Evolutionary conservation across 768 basidiomycete genomes (phyloP).

Genomic region (Nevesoporus exiguus): DNA sequence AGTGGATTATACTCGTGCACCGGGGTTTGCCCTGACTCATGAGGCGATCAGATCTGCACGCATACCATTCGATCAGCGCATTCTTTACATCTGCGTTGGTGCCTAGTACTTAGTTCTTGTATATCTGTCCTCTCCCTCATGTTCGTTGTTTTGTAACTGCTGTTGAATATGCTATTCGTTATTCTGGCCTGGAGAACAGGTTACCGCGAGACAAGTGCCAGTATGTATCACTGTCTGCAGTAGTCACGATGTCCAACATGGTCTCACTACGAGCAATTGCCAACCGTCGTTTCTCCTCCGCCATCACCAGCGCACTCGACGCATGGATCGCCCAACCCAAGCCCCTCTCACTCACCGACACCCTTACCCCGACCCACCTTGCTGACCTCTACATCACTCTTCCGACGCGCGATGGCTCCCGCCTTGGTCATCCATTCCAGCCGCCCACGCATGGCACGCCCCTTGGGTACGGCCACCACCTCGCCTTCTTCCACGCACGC

Average conservation of each 20-base stretch:
- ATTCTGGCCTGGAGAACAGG: too few relatives aligned
- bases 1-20: too few relatives aligned
- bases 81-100: too few relatives aligned
- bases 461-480: conserved; percentile 62
- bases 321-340: conserved; percentile 53
- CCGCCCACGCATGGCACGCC: conserved; percentile 41
- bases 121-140: too few relatives aligned
- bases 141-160: too few relatives aligned
- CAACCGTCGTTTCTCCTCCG: conserved; percentile 16
- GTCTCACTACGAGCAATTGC: neutral
- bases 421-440: conserved; percentile 33
- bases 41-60: too few relatives aligned
- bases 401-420: conserved; percentile 66
- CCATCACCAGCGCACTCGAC: conserved; percentile 35
- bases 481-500: conserved; percentile 71
- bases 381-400: conserved; percentile 65
- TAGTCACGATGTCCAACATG: neutral
- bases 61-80: too few relatives aligned
- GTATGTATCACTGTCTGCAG: too few relatives aligned
- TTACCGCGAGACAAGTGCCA: too few relatives aligned
- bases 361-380: conserved; percentile 52
- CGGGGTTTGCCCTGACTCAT: too few relatives aligned
- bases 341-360: conserved; percentile 44
- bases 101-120: too few relatives aligned
- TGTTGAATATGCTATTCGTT: too few relatives aligned